Conservation (phyloP, 2,329 filamentous ascomycete genomes). For the Trichoderma simmonsii region DNA sequence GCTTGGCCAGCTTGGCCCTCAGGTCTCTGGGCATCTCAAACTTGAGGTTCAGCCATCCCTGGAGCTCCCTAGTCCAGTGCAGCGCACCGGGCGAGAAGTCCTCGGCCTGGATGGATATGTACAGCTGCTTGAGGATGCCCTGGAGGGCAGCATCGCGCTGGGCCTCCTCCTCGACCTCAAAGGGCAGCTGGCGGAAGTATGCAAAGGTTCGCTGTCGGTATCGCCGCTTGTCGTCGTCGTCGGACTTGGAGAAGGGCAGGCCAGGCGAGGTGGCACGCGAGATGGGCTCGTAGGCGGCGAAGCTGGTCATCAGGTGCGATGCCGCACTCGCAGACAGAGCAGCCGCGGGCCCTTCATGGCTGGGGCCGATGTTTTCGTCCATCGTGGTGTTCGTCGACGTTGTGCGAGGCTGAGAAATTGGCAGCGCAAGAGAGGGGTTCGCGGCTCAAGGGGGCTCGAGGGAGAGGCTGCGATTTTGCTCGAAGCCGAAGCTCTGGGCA, state of each 20-base stretch:
- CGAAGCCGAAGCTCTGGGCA: constrained; percentile 10
- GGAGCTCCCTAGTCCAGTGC: constrained; percentile 95
- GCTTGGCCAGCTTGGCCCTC: constrained; percentile 76
- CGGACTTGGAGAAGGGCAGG: constrained; percentile 49
- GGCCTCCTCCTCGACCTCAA: constrained; percentile 75
- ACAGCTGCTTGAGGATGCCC: constrained; percentile 90
- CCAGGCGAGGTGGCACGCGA: constrained; percentile 87
- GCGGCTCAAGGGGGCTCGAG: constrained; percentile 3
- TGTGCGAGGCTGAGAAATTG: constrained; percentile 11
- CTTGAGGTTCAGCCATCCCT: constrained; percentile 93
- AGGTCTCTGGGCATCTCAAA: constrained; percentile 90
- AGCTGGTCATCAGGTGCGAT: constrained; percentile 35
- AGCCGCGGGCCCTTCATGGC: constrained; percentile 30
- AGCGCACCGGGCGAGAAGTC: constrained; percentile 92
- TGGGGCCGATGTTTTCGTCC: constrained; percentile 40
- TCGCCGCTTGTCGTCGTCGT: constrained; percentile 57
- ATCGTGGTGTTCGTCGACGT: constrained; percentile 23
- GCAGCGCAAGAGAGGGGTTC: constrained; percentile 6
- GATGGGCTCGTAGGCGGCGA: constrained; percentile 60
- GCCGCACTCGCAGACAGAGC: constrained; percentile 33
- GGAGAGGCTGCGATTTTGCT: neutral
- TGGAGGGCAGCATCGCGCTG: constrained; percentile 75
- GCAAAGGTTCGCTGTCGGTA: constrained; percentile 88
- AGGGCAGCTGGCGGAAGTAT: constrained; percentile 88
- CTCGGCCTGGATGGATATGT: constrained; percentile 84